phyloP scores from a whole-genome alignment of 352 stramenopile genomes.

The Phytopythium aichiense region DNA sequence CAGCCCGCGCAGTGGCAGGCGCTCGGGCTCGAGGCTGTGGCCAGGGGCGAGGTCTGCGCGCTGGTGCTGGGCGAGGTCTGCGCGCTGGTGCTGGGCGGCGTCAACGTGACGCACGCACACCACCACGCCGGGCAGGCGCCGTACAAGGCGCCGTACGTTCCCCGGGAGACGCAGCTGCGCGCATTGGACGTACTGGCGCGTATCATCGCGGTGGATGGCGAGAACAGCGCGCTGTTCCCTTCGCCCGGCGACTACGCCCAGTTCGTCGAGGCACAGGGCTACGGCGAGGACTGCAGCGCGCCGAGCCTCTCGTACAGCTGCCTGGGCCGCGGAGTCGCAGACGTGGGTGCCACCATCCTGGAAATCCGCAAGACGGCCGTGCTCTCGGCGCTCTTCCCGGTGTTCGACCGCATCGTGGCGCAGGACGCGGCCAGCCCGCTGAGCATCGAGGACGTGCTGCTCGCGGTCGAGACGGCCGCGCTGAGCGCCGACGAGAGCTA shows the following conservation, averaged over 20 bases:
- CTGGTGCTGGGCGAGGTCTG: conserved; percentile 92
- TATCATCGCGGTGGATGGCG: conserved; percentile 34
- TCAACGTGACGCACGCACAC: conserved; percentile 62
- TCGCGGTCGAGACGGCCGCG: conserved; percentile 20
- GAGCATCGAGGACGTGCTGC: conserved; percentile 32
- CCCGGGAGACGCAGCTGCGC: conserved; percentile 27
- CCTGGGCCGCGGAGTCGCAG: conserved; percentile 42
- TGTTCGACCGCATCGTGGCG: conserved; percentile 44
- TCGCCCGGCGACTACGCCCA: conserved; percentile 37
- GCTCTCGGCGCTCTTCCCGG: conserved; percentile 34
- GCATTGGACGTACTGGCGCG: conserved; percentile 37
- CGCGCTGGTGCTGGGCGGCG: conserved; percentile 58
- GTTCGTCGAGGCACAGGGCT: conserved; percentile 41
- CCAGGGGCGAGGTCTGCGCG: conserved; percentile 87
- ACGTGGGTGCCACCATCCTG: conserved; percentile 41
- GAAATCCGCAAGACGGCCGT: conserved; percentile 34
- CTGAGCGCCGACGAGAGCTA: conserved; percentile 10
- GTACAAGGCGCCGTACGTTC: conserved; percentile 31
- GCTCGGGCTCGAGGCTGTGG: conserved; percentile 78
- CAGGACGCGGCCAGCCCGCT: conserved; percentile 51
- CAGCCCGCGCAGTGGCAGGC: conserved; percentile 42
- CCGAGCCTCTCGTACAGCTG: conserved; percentile 53
- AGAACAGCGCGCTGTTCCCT: conserved; percentile 41
- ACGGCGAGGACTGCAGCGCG: conserved; percentile 39
- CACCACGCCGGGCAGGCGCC: conserved; percentile 20